phyloP scores from a whole-genome alignment of 257 asterid species.

The Oldenlandia corymbosa region DNA sequence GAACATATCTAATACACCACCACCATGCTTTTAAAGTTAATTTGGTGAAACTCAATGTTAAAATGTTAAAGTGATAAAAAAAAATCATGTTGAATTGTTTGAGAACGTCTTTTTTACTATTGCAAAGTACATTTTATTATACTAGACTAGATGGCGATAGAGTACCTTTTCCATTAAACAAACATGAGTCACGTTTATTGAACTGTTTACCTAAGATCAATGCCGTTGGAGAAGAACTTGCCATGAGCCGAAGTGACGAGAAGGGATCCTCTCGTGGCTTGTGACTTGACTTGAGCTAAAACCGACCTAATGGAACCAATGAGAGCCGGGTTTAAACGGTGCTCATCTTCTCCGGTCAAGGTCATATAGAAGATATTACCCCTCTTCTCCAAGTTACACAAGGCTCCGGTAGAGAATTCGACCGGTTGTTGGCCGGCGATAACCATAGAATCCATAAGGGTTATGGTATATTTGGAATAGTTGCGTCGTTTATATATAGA shows the following conservation, averaged over 20 bases:
- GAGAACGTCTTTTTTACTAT: too few relatives aligned
- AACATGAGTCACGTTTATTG: too few relatives aligned
- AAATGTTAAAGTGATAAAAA: too few relatives aligned
- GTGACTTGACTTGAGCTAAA: constrained; percentile 52
- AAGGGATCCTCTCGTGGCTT: constrained; percentile 58
- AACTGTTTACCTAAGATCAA: constrained; percentile 58
- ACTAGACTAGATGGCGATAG: too few relatives aligned
- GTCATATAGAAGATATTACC: constrained; percentile 58
- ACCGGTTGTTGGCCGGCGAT: not conserved
- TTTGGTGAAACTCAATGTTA: too few relatives aligned
- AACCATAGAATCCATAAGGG: too few relatives aligned
- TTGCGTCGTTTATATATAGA: too few relatives aligned
- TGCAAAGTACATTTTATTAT: too few relatives aligned
- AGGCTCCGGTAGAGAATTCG: constrained; percentile 14
- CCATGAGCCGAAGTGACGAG: constrained; percentile 63
- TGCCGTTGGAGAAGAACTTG: constrained; percentile 81
- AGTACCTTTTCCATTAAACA: too few relatives aligned
- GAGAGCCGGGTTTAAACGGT: constrained; percentile 57
- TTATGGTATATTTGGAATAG: too few relatives aligned
- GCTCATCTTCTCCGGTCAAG: constrained; percentile 60
- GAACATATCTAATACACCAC: constrained; percentile 68
- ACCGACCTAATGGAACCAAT: constrained; percentile 53
- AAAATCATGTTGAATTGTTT: too few relatives aligned
- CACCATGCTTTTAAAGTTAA: too few relatives aligned
- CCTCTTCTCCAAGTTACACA: constrained; percentile 76